These are phyloP conservation scores for Cucurbitaria berberidis DNA, from an alignment of 2,329 filamentous ascomycete species.

Conservation along the genomic window DNA sequence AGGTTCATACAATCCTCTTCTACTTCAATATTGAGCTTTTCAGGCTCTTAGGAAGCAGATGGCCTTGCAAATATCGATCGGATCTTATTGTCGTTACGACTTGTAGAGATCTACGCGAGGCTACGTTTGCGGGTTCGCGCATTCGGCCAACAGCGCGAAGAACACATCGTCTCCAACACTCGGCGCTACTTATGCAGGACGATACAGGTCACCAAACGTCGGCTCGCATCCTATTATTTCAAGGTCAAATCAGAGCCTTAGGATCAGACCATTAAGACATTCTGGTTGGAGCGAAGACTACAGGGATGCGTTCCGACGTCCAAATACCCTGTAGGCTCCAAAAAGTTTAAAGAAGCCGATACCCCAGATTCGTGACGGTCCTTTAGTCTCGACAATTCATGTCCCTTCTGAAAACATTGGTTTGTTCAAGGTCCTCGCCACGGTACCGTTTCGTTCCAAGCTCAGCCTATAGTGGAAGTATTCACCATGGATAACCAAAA, in stretches of 20 bases:
- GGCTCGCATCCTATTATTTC: too few species aligned
- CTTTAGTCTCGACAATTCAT: background rate
- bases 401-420: background rate
- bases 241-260: too few species aligned
- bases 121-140: background rate
- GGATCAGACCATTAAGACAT: too few species aligned
- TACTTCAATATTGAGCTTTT: background rate
- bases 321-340: too few species aligned
- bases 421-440: background rate
- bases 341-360: background rate
- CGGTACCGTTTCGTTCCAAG: background rate
- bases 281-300: too few species aligned
- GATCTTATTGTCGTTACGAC: background rate
- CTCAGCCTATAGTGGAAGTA: background rate
- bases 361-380: background rate
- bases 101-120: background rate
- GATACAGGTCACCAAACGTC: too few species aligned
- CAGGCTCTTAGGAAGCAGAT: too few species aligned
- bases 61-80: background rate
- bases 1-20: background rate
- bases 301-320: too few species aligned
- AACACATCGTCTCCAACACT: background rate
- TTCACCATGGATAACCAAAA: background rate
- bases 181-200: slow-evolving; percentile 4
- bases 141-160: background rate